These are phyloP conservation scores for Dactylellina haptotyla DNA, from an alignment of 2,329 filamentous ascomycete species.

Conservation along the genomic window DNA sequence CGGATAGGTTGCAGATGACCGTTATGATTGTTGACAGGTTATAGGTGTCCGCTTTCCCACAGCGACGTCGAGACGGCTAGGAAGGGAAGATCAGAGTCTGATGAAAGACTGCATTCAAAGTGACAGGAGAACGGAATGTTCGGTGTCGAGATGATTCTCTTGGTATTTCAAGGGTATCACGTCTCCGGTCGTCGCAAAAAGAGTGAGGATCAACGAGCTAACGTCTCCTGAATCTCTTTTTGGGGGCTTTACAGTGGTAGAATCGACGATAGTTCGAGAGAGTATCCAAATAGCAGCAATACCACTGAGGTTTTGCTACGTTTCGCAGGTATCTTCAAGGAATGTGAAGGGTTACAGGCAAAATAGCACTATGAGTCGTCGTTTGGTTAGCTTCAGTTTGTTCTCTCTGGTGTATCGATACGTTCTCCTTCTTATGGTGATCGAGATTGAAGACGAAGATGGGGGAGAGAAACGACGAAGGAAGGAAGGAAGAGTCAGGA, in stretches of 20 bases:
- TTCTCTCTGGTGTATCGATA: not conserved
- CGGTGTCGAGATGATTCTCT: slow-evolving; percentile 17
- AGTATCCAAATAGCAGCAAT: slow-evolving; percentile 28
- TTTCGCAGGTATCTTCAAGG: slow-evolving; percentile 28
- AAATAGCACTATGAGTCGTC: slow-evolving; percentile 11
- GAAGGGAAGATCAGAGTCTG: slow-evolving; percentile 1
- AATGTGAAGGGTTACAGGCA: slow-evolving; percentile 41
- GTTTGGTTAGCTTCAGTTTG: not conserved
- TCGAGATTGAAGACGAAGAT: slow-evolving; percentile 9
- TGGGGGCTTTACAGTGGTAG: slow-evolving; percentile 8
- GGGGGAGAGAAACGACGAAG: not conserved
- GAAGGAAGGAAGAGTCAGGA: slow-evolving; percentile 20
- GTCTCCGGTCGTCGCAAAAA: slow-evolving; percentile 37
- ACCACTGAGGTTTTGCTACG: slow-evolving; percentile 22
- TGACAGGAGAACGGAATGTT: slow-evolving; percentile 14
- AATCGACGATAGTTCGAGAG: slow-evolving; percentile 27
- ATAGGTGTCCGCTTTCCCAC: slow-evolving; percentile 1
- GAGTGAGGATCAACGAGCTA: slow-evolving; percentile 54
- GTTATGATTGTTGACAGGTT: slow-evolving; percentile 14
- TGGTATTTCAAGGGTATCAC: slow-evolving; percentile 4
- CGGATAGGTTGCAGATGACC: slow-evolving; percentile 12
- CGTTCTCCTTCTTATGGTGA: not conserved
- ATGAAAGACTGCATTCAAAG: slow-evolving; percentile 41
- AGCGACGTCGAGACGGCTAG: not conserved
- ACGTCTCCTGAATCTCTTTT: slow-evolving; percentile 52